Evolutionary conservation across 1,139 yeast species (phyloP), one percentile per base, ranked within the genome.

Genomic region (Yamadazyma sp.): DNA sequence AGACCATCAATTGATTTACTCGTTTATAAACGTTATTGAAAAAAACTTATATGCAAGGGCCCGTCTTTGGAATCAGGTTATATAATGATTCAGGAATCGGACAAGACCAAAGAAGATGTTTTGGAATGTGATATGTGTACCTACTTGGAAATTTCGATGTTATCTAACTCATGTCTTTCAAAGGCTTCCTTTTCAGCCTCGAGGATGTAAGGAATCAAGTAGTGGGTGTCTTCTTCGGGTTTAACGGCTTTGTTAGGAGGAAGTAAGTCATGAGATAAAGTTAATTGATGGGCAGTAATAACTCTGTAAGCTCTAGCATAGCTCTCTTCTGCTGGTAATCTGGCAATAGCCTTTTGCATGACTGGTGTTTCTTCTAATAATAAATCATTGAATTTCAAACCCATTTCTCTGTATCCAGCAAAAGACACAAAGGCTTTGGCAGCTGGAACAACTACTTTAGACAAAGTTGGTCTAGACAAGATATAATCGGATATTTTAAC

Each of bases 301-400:
- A 87, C 77, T 76, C 98, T 87, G 80, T 73, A 92, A 62, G 84
- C 85, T 75, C 98, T 87, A 51, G 95, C 88, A 66, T 92, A 92
- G 32, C 82, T 70, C 61, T 85, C 95, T 40, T 80, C 79, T 41
- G 80, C 81, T 53, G 97, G 95, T 57, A 92, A 75, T 78, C 98
- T 87, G 47, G 79, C 69, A 47, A 92, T 69, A 41, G 98, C 98
- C 60, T 81, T 88, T 73, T 88, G 94, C 71, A 85, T 77, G 43
- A 81, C 72, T 57, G 91, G 91, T 63, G 75, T 83, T 74, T 92
- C 98, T 71, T 92, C 98, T 49, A 78, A 68, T 50, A 92, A 66
- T 58, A 92, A 69, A 66, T 92, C 98, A 61, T 92, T 94, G 61
- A 82, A 81, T 66, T 79, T 87, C 57, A 89, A 78, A 38, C 98